These are phyloP conservation scores for Tulasnella sp. DNA, from an alignment of 768 basidiomycete species.

Conservation along the genomic window DNA sequence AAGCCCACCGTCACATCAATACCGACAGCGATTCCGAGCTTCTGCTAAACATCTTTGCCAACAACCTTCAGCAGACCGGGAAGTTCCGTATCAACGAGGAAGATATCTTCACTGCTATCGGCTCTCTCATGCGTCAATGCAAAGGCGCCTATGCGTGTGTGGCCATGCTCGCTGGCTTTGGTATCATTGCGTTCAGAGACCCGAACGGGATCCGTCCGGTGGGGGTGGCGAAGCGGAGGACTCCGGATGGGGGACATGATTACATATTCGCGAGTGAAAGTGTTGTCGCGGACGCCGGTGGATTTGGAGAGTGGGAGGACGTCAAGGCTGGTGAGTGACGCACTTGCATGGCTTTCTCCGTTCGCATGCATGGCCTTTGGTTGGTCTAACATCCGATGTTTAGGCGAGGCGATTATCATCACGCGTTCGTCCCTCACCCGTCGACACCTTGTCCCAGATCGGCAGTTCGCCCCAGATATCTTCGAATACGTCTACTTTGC, in stretches of 20 bases:
- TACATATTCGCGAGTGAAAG: conserved; percentile 92
- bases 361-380: background rate
- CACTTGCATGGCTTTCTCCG: background rate
- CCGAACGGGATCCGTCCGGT: conserved; percentile 95
- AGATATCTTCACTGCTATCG: conserved; percentile 92
- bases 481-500: conserved; percentile 99
- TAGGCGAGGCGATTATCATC: conserved; percentile 93
- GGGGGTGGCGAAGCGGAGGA: conserved; percentile 65
- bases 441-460: conserved; percentile 55
- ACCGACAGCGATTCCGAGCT: conserved; percentile 97
- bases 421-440: conserved; percentile 69
- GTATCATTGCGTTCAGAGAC: conserved; percentile 94
- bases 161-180: conserved; percentile 98
- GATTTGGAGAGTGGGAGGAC: conserved; percentile 89
- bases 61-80: conserved; percentile 95
- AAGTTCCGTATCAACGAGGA: conserved; percentile 99
- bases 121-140: conserved; percentile 77
- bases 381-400: conserved; percentile 3
- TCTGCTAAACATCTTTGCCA: conserved; percentile 92
- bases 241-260: conserved; percentile 42
- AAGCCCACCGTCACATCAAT: conserved; percentile 96
- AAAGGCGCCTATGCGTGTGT: conserved; percentile 94
- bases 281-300: conserved; percentile 88
- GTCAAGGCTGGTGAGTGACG: conserved; percentile 65
- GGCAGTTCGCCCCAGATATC: conserved; percentile 89